These are phyloP conservation scores for Pelargonium citronellum DNA, from an alignment of 441 rosid genomes.

Conservation along the genomic window DNA sequence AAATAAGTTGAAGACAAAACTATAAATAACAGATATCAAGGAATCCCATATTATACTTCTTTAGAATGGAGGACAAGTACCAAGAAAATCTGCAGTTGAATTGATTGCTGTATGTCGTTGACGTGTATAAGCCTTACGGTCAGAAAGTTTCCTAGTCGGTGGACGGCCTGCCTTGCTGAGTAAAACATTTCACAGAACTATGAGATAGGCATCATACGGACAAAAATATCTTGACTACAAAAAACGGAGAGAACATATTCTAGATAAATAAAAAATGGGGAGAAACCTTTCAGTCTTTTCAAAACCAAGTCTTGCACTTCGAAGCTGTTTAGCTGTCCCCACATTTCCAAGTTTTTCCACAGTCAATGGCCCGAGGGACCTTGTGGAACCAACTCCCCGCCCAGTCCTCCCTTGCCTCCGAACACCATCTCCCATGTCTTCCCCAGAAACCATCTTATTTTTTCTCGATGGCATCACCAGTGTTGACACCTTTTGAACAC, in stretches of 20 bases:
- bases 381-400: conserved; percentile 55
- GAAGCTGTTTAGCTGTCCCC: conserved; percentile 84
- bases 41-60: conserved; percentile 14
- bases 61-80: conserved; percentile 40
- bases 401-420: conserved; percentile 85
- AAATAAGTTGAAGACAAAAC: conserved; percentile 22
- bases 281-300: conserved; percentile 80
- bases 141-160: conserved; percentile 91
- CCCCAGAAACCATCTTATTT: conserved; percentile 56
- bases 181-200: conserved; percentile 29
- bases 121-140: conserved; percentile 79
- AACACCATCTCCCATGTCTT: conserved; percentile 76
- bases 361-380: conserved; percentile 53
- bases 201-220: conserved; percentile 25
- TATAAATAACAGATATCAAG: not conserved
- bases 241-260: conserved; percentile 13
- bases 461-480: conserved; percentile 67
- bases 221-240: conserved; percentile 12
- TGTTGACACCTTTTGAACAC: conserved; percentile 61
- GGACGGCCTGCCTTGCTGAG: conserved; percentile 87
- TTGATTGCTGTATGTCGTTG: conserved; percentile 61
- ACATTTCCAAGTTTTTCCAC: conserved; percentile 63
- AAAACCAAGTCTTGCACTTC: conserved; percentile 71
- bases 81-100: conserved; percentile 74
- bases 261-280: conserved; percentile 16